Percentiles rank a stretch among this genome's conserved stretches.
These are phyloP conservation scores for Zygoascus flipseniorum DNA, from an alignment of 805 yeast genomes.

Conservation along the genomic window DNA sequence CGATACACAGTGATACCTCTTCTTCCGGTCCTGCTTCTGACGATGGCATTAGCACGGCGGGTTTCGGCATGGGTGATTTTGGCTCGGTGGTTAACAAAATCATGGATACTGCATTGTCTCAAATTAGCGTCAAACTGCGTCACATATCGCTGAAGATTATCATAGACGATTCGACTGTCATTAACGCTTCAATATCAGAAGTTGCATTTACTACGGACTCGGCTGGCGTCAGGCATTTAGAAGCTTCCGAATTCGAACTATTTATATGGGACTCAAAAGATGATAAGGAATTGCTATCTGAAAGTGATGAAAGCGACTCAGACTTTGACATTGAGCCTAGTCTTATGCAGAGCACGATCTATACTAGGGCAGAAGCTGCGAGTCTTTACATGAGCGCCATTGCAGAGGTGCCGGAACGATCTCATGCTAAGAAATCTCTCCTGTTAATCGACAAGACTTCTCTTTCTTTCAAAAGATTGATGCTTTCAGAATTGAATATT, in stretches of 20 bases:
- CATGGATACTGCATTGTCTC: constrained; percentile 32
- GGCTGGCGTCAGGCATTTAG: constrained; percentile 2
- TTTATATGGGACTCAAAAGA: neutral
- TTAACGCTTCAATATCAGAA: constrained; percentile 2
- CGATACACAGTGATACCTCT: neutral
- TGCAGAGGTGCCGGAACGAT: constrained; percentile 25
- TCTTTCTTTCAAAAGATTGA: constrained; percentile 19
- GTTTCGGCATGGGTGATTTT: constrained; percentile 26
- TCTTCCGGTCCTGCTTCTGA: constrained; percentile 3
- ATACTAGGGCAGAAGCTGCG: constrained; percentile 55
- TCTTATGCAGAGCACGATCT: constrained; percentile 41
- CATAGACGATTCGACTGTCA: constrained; percentile 14
- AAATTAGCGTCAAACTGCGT: constrained; percentile 20
- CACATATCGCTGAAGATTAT: constrained; percentile 14
- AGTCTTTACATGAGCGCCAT: constrained; percentile 80
- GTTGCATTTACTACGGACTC: constrained; percentile 5
- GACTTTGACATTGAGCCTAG: constrained; percentile 2
- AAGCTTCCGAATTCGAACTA: constrained; percentile 3
- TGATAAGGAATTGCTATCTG: neutral
- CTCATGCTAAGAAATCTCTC: neutral
- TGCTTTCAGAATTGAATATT: constrained; percentile 21
- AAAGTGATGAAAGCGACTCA: neutral
- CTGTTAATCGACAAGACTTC: neutral
- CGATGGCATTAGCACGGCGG: constrained; percentile 11
- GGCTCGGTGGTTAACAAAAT: constrained; percentile 23